Base-by-base conservation (phyloP, 1,139 yeast species). In the Suhomyces guaymorum region DNA sequence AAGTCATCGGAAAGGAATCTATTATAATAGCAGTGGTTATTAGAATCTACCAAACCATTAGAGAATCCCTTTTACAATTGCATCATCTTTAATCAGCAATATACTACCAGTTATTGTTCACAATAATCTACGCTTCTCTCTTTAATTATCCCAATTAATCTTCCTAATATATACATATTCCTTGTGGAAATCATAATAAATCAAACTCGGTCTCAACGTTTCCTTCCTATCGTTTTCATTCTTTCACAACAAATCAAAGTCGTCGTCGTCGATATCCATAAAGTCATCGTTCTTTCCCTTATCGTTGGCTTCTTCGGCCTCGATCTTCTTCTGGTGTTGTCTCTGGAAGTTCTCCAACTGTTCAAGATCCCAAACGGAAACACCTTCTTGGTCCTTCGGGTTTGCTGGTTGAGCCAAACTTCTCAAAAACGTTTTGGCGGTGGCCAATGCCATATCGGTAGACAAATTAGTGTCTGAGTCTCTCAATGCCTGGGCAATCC, bases 401-500 rank as follows among this genome's bases (percentile, higher is more conserved):
- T 89, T 82, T 1, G 88, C 72, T 0, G 98, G 97, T 59, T 92
- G 99, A 0, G 98, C 97, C 76, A 90, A 80, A 4, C 90, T 83
- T 49, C 97, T 71, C 54, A 92, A 69, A 54, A 92, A 92, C 61
- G 89, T 90, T 55, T 88, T 90, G 2, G 97, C 95, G 36, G 86
- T 82, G 0, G 97, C 96, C 38, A 92, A 75, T 0, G 97, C 97
- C 97, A 92, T 92, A 63, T 92, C 99, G 0, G 97, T 92, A 0
- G 97, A 89, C 38, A 92, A 66, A 49, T 90, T 92, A 2, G 87
- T 77, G 54, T 92, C 97, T 0, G 97, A 90, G 55, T 92, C 97
- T 21, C 84, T 69, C 40, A 92, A 72, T 1, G 92, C 97, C 53
- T 92, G 97, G 0, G 90, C 84, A 31, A 92, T 92, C 99, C 99